Evolutionary conservation across 2,329 filamentous ascomycete genomes (phyloP).

Genomic region (Hirsutella thompsonii): DNA sequence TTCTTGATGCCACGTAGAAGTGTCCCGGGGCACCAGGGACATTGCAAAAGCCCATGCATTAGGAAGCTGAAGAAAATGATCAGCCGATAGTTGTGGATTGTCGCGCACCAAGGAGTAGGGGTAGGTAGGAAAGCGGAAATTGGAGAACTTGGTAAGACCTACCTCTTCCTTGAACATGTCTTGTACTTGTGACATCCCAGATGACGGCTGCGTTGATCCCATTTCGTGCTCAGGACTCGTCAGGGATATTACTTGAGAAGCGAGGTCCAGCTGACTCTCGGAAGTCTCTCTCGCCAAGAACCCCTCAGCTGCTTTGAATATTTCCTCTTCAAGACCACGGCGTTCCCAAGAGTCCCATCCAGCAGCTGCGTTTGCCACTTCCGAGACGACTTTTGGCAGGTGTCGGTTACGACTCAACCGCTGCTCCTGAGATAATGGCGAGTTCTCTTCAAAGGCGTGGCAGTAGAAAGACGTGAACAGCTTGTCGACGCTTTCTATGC

Average conservation of each 20-base stretch:
- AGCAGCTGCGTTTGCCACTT: conserved; percentile 8
- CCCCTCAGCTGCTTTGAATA: conserved; percentile 11
- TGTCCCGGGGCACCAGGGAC: conserved; percentile 9
- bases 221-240: conserved; percentile 7
- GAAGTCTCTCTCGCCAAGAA: conserved; percentile 9
- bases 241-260: conserved; percentile 7
- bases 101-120: background rate
- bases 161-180: conserved; percentile 12
- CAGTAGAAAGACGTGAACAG: conserved; percentile 14
- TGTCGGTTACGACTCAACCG: conserved; percentile 12
- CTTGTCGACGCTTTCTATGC: conserved; percentile 14
- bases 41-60: conserved; percentile 14
- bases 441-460: conserved; percentile 7
- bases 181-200: background rate
- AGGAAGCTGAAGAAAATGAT: conserved; percentile 8
- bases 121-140: background rate
- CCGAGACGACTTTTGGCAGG: conserved; percentile 11
- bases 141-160: background rate
- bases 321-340: conserved; percentile 13
- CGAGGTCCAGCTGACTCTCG: conserved; percentile 1
- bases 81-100: background rate
- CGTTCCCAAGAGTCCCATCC: conserved; percentile 13
- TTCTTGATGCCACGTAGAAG: conserved; percentile 8
- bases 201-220: too few species aligned
- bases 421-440: conserved; percentile 13